Conservation (phyloP, 2,329 filamentous ascomycete species). For the Acarospora socialis region DNA sequence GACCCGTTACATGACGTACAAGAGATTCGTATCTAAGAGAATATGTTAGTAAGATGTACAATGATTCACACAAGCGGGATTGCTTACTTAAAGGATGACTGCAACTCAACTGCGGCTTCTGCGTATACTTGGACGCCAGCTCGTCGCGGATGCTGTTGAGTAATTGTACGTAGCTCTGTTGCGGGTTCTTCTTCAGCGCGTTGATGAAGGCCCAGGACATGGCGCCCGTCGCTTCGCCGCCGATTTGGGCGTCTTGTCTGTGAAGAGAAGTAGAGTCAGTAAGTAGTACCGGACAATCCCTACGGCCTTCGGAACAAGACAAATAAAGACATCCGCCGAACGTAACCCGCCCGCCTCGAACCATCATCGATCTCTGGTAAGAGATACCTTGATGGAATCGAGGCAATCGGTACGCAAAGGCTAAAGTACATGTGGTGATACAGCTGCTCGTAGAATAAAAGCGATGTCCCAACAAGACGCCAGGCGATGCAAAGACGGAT, state of each 20-base stretch:
- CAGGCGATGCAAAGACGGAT: too few relatives aligned
- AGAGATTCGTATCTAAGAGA: constrained; percentile 36
- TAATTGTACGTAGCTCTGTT: constrained; percentile 91
- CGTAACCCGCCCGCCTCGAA: too few relatives aligned
- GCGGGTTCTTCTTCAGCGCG: constrained; percentile 78
- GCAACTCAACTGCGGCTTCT: constrained; percentile 92
- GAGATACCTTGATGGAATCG: too few relatives aligned
- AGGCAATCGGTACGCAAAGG: too few relatives aligned
- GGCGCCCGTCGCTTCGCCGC: constrained; percentile 79
- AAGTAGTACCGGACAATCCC: constrained; percentile 13
- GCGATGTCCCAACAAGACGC: too few relatives aligned
- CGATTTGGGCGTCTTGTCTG: constrained; percentile 81
- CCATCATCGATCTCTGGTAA: too few relatives aligned
- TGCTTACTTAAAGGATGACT: constrained; percentile 84
- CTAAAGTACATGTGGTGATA: too few relatives aligned
- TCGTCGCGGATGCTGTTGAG: constrained; percentile 92
- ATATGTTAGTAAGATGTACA: constrained; percentile 15
- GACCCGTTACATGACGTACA: constrained; percentile 10
- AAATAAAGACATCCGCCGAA: too few relatives aligned
- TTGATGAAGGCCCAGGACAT: constrained; percentile 98
- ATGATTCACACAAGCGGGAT: constrained; percentile 9
- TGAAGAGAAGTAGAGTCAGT: constrained; percentile 7
- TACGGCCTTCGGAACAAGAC: constrained; percentile 14
- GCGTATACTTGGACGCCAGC: constrained; percentile 69
- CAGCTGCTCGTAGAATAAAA: too few relatives aligned